Evolutionary conservation across 176 grass and related monocot genomes (phyloP).

Genomic region (Paspalum vaginatum): DNA sequence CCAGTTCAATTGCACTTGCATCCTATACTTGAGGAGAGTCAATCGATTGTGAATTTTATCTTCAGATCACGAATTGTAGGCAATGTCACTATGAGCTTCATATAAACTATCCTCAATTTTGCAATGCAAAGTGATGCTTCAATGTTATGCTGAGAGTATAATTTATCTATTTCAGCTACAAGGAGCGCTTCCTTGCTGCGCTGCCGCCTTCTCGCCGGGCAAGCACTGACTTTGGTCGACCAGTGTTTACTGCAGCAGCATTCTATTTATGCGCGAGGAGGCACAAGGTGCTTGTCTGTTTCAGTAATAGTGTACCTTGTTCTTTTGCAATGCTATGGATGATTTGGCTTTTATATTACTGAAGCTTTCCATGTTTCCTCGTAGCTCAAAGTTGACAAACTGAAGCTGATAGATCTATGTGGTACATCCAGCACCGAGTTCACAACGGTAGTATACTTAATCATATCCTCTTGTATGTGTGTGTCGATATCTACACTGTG

Average conservation of each 20-base stretch:
- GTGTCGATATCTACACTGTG: not conserved
- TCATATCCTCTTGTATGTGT: not conserved
- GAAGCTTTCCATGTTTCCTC: conserved; percentile 24
- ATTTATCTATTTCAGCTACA: conserved; percentile 59
- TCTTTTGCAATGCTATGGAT: not conserved
- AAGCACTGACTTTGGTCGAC: conserved; percentile 77
- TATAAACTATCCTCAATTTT: not conserved
- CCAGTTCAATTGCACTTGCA: not conserved
- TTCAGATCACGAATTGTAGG: not conserved
- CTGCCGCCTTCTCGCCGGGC: conserved; percentile 76
- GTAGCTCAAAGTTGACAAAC: conserved; percentile 94
- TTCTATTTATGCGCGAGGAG: conserved; percentile 97
- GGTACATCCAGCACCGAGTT: conserved; percentile 91
- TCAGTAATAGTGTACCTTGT: not conserved
- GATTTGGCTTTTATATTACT: conserved; percentile 8
- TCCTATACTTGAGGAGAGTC: not conserved
- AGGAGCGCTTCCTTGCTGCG: conserved; percentile 79
- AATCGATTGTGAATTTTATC: not conserved
- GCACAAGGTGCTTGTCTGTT: conserved; percentile 67
- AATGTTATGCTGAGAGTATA: not conserved
- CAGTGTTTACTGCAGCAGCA: conserved; percentile 84
- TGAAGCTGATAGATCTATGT: conserved; percentile 86
- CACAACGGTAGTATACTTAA: conserved; percentile 51
- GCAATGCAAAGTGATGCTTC: not conserved
- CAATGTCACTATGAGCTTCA: not conserved